These are phyloP conservation scores for Debaryomyces coudertii DNA, from an alignment of 1,139 yeast genomes.

Conservation along the genomic window DNA sequence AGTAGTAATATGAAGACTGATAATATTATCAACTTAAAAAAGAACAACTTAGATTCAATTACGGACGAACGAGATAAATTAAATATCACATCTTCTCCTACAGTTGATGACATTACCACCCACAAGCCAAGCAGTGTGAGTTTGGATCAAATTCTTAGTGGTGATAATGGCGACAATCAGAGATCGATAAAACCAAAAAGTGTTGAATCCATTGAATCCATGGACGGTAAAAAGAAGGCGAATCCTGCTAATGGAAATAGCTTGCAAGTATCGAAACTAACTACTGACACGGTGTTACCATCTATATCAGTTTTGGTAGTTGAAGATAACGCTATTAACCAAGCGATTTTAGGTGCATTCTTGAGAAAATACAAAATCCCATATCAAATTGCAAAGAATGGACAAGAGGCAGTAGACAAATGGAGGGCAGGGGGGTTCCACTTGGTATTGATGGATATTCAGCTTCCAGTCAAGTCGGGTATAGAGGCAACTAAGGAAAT, in stretches of 20 bases:
- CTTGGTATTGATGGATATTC: constrained; percentile 91
- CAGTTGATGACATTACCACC: neutral
- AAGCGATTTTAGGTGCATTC: constrained; percentile 91
- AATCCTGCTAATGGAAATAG: constrained; percentile 19
- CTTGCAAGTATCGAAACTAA: constrained; percentile 25
- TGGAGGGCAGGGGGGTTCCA: constrained; percentile 95
- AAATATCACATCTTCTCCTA: constrained; percentile 14
- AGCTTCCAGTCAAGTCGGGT: constrained; percentile 91
- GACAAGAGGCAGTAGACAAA: constrained; percentile 87
- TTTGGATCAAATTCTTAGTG: neutral
- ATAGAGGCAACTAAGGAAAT: constrained; percentile 91
- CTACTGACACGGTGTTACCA: constrained; percentile 61
- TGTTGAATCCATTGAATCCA: neutral
- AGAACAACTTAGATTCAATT: neutral
- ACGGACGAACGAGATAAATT: constrained; percentile 1
- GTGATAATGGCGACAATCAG: neutral
- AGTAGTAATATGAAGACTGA: neutral
- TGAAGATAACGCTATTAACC: constrained; percentile 94
- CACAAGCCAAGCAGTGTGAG: neutral
- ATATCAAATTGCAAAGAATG: constrained; percentile 85
- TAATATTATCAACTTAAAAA: neutral
- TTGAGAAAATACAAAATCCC: constrained; percentile 83
- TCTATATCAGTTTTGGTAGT: constrained; percentile 90
- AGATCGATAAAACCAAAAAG: neutral
- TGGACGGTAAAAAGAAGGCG: constrained; percentile 14